A percentile compares a stretch with the other conserved stretches of the same genome.
phyloP scores from a whole-genome alignment of 345 rosid species.

The Ceriops tagal region DNA sequence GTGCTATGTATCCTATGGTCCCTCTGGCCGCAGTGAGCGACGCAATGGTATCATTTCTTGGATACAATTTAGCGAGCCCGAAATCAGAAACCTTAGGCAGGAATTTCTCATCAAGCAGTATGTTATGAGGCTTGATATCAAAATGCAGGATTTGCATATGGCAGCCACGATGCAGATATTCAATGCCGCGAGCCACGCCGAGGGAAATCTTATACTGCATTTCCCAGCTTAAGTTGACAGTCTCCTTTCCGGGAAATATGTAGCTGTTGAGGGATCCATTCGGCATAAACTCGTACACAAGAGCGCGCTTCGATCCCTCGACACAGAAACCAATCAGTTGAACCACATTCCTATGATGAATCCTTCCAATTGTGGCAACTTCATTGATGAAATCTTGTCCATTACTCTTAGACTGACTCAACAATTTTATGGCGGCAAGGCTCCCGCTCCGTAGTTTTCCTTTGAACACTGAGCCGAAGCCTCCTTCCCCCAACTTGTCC shows the following conservation, averaged over 20 bases:
- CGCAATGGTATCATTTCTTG: background rate
- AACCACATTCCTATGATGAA: slow-evolving; percentile 8
- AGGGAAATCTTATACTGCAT: slow-evolving; percentile 3
- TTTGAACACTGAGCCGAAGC: slow-evolving; percentile 12
- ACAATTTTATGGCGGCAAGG: slow-evolving; percentile 1
- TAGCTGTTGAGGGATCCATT: slow-evolving; percentile 6
- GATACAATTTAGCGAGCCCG: slow-evolving; percentile 2
- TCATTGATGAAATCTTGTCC: slow-evolving; percentile 15
- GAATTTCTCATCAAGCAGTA: slow-evolving; percentile 1
- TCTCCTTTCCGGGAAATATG: background rate
- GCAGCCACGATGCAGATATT: background rate
- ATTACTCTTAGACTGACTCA: background rate
- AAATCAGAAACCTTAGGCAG: background rate
- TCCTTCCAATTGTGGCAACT: slow-evolving; percentile 17
- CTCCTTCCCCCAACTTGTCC: slow-evolving; percentile 3
- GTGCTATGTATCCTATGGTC: slow-evolving; percentile 9
- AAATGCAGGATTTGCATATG: slow-evolving; percentile 9
- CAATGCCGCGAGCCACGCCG: slow-evolving; percentile 11
- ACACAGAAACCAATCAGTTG: slow-evolving; percentile 6
- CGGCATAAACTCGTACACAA: slow-evolving; percentile 10
- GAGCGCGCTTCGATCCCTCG: slow-evolving; percentile 11
- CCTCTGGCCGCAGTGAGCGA: slow-evolving; percentile 1
- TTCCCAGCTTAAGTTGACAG: background rate
- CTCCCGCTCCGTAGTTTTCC: slow-evolving; percentile 8
- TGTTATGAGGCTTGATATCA: slow-evolving; percentile 14